A percentile compares a stretch with the other conserved stretches of the same genome.
Conservation (phyloP, 2,329 filamentous ascomycete genomes). For the Trichoderma afroharzianum region DNA sequence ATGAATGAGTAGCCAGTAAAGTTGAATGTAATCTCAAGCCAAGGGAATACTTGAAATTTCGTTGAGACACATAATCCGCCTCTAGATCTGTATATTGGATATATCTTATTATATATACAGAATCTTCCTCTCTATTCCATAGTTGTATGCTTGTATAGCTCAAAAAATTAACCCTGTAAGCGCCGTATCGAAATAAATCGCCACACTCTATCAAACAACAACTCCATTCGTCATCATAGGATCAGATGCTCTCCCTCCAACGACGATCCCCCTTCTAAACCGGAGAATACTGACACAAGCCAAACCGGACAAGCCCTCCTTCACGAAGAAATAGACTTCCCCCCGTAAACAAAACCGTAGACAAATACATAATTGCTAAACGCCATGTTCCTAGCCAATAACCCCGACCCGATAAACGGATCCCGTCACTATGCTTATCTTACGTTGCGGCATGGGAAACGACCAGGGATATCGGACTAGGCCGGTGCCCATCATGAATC, state of each 20-base stretch:
- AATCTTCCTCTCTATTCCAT: not conserved
- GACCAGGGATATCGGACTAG: not conserved
- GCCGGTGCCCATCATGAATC: not conserved
- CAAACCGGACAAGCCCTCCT: not conserved
- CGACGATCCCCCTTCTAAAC: not conserved
- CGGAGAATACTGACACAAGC: not conserved
- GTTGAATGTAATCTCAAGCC: not conserved
- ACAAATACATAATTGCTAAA: not conserved
- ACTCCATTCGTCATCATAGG: not conserved
- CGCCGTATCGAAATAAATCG: not conserved
- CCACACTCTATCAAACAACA: not conserved
- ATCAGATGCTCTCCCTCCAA: not conserved
- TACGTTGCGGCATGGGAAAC: not conserved
- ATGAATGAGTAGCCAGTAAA: not conserved
- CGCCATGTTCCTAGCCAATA: not conserved
- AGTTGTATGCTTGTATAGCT: not conserved
- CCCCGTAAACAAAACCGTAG: not conserved
- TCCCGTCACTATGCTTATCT: constrained; percentile 4
- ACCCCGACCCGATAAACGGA: not conserved
- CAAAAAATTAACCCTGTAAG: not conserved
- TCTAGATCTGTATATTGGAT: not conserved
- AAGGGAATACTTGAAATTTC: not conserved
- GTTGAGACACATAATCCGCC: not conserved
- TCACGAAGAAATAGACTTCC: not conserved
- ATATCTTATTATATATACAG: not conserved